Base-by-base conservation (phyloP, 2,329 filamentous ascomycete species). In the Diaporthe sp. region DNA sequence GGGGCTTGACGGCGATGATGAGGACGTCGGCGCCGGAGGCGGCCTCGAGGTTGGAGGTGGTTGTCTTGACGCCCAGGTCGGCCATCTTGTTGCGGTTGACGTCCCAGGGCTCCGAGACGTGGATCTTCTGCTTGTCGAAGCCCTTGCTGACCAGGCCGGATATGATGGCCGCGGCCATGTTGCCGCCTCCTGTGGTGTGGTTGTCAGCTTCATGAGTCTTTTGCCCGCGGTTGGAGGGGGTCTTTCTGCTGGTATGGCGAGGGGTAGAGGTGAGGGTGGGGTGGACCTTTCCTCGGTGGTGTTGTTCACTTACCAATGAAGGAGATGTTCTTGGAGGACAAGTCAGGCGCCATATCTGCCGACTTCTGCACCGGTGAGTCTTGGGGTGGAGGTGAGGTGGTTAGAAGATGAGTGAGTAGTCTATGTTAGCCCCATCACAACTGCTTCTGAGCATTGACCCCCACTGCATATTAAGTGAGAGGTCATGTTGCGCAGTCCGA, bases 111-210 rank as follows among this genome's bases (percentile, higher is more conserved):
- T 89, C 87, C 4, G 87, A 84, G 73, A 89, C 87, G 80, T 79
- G 82, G 80, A 89, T 85, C 72, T 83, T 79, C 37, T 71, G 46
- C 80, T 85, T 84, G 78, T 83, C 75, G 79, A 86, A 85, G 80
- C 84, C 83, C 78, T 86, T 86, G 75, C 82, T 82, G 39, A 86
- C 80, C 31, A 89, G 85, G 70, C 87, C 87, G 28, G 86, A 85
- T 77, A 89, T 88, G 78, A 89, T 89, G 84, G 87, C 87, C 72
- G 84, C 84, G 75, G 86, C 87, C 87, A 89, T 89, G 83, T 89
- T 89, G 79, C 87, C 87, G 77, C 87, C 87, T 75, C 86, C 86
- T 77, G 62, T 65, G 25, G 71, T 19, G 28, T n/a, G 5, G 34
- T 3, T 62, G 62, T 74, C 10, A 75, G 72, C 39, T 17, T 55